A percentile compares a stretch with the other conserved stretches of the same genome.
These are phyloP conservation scores for Ormosia semicastrata DNA, from an alignment of 306 rosid genomes.

Conservation along the genomic window DNA sequence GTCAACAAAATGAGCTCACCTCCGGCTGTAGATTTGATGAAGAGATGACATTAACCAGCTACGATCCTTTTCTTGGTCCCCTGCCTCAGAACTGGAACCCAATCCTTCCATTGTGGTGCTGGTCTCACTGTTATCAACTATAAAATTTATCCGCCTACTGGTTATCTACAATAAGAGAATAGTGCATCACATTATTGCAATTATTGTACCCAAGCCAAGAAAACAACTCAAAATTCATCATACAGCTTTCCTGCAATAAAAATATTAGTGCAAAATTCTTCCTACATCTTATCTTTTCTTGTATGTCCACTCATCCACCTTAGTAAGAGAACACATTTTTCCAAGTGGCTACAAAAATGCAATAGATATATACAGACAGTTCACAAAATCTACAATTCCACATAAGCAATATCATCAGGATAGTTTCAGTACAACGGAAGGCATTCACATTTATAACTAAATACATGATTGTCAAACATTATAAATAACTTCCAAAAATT, in stretches of 20 bases:
- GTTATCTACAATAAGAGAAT: constrained; percentile 61
- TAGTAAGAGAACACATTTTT: background rate
- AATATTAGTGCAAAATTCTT: constrained; percentile 1
- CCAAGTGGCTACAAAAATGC: background rate
- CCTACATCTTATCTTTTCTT: background rate
- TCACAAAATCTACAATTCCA: background rate
- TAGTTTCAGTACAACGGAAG: background rate
- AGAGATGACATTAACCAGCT: constrained; percentile 88
- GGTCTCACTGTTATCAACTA: constrained; percentile 68
- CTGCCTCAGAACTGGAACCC: constrained; percentile 42
- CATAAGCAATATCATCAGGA: background rate
- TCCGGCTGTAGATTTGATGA: constrained; percentile 89
- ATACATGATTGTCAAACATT: background rate
- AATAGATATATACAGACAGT: background rate
- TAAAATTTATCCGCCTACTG: constrained; percentile 79
- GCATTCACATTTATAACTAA: background rate
- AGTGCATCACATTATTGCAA: constrained; percentile 19
- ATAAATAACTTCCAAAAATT: background rate
- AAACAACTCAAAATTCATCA: background rate
- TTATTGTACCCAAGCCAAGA: constrained; percentile 21
- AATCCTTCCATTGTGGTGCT: constrained; percentile 40
- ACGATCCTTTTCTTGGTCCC: constrained; percentile 70
- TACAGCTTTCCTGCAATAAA: background rate
- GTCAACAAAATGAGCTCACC: constrained; percentile 47
- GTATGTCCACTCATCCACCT: background rate